Conservation (phyloP, 1,284 basidiomycete genomes). For the Ustilago vetiveriae region DNA sequence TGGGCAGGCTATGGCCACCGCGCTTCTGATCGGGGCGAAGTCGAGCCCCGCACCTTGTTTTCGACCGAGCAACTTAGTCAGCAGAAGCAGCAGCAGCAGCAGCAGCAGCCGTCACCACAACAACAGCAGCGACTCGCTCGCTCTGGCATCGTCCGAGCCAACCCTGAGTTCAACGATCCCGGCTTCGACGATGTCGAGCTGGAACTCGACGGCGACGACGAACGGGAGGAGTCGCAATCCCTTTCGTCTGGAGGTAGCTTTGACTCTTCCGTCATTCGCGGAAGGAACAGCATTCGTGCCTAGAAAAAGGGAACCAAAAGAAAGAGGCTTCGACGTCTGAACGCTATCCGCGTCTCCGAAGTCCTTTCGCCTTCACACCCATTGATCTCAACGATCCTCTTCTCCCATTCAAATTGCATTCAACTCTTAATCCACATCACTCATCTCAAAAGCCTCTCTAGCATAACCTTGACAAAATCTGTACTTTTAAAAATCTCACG, state of each 20-base stretch:
- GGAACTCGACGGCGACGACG: slow-evolving; percentile 52
- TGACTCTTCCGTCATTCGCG: slow-evolving; percentile 14
- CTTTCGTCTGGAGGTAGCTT: slow-evolving; percentile 35
- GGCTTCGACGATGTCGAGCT: slow-evolving; percentile 59
- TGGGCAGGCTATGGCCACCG: slow-evolving; percentile 49
- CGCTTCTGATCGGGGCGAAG: slow-evolving; percentile 24
- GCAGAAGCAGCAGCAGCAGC: too few relatives aligned
- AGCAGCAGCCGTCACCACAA: too few relatives aligned
- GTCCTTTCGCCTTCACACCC: not conserved
- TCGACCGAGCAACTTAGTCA: not conserved
- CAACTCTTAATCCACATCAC: too few relatives aligned
- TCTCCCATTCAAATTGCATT: slow-evolving; percentile 5
- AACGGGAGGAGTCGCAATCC: slow-evolving; percentile 28
- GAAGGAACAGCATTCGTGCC: slow-evolving; percentile 17
- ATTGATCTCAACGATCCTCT: not conserved
- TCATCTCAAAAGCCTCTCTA: too few relatives aligned
- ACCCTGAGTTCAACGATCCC: slow-evolving; percentile 28
- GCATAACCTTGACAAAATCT: too few relatives aligned
- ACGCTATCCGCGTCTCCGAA: slow-evolving; percentile 29
- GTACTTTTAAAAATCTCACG: slow-evolving; percentile 5
- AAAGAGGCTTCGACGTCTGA: slow-evolving; percentile 13
- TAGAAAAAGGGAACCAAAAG: slow-evolving; percentile 9
- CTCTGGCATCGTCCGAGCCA: slow-evolving; percentile 6
- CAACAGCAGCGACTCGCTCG: slow-evolving; percentile 14
- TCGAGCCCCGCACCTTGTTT: slow-evolving; percentile 1